Base-by-base conservation (phyloP, 306 rosid species). In the Glycine soja region DNA sequence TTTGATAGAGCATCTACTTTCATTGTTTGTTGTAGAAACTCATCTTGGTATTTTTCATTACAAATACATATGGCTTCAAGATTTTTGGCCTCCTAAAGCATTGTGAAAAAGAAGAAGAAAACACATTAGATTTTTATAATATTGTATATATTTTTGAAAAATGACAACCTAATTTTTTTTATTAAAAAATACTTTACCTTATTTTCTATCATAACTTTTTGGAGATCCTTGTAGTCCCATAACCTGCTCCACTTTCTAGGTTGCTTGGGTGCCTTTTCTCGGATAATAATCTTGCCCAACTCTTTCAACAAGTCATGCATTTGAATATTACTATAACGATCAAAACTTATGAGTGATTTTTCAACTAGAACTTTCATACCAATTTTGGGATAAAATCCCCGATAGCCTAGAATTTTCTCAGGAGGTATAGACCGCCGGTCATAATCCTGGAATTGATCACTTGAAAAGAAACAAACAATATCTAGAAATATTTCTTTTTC, bases 301-400 rank as follows among this genome's bases (percentile, higher is more conserved):
- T 76, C 61, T 50, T 6, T 8, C 42, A 76, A 16, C 52, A 76
- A 7, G 18, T 36, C 64, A n/a, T 76, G 81, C 81, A 63, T 75
- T 3, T 0, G 0, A n/a, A 7, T 18, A 0, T 0, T 0, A 0
- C 30, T n/a, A n/a, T n/a, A 1, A 2, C 0, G 0, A 0, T 1
- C 0, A 10, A 1, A 1, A 7, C 24, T 58, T 57, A 70, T 14
- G 1, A 84, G 87, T 30, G 87, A 79, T 68, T 78, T 78, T 10
- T 83, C 77, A 57, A 72, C 4, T 0, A 83, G 83, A 78, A 65
- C 66, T 18, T 64, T 38, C 30, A 78, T 10, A 7, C 83, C 83
- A 38, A 83, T 46, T 0, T 43, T 51, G 0, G 80, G 14, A 56
- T 46, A 10, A 58, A 54, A 72, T 57, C 71, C 80, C 5, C 77